Conservation (phyloP, 306 rosid species). For the Medicago lupulina region DNA sequence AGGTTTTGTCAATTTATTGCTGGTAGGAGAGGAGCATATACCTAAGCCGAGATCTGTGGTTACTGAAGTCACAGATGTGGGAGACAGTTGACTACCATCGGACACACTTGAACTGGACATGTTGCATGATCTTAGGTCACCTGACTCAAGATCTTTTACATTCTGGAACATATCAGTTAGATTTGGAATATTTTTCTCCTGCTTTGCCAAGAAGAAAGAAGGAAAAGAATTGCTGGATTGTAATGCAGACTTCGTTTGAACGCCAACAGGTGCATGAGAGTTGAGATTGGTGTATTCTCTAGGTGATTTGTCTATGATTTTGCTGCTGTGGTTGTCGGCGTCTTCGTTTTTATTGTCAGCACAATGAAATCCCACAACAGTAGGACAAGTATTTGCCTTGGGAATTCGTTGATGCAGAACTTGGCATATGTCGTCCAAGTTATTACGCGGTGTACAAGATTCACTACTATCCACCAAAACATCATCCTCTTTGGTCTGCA, state of each 20-base stretch:
- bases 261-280: slow-evolving; percentile 50
- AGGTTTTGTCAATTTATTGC: slow-evolving; percentile 50
- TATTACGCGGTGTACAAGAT: slow-evolving; percentile 51
- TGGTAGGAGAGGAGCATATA: slow-evolving; percentile 60
- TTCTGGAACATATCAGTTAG: slow-evolving; percentile 57
- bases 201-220: slow-evolving; percentile 44
- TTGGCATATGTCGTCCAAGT: slow-evolving; percentile 54
- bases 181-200: slow-evolving; percentile 54
- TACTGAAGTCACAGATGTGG: slow-evolving; percentile 78
- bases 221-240: slow-evolving; percentile 52
- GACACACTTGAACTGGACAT: slow-evolving; percentile 71
- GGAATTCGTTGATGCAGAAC: slow-evolving; percentile 46
- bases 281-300: slow-evolving; percentile 54
- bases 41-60: slow-evolving; percentile 91
- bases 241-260: slow-evolving; percentile 49
- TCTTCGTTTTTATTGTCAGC: slow-evolving; percentile 49
- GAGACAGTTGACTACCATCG: slow-evolving; percentile 73
- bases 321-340: slow-evolving; percentile 44
- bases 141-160: slow-evolving; percentile 67
- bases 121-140: slow-evolving; percentile 66
- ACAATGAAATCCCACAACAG: slow-evolving; percentile 58
- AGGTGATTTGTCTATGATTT: slow-evolving; percentile 48
- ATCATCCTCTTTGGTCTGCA: slow-evolving; percentile 89
- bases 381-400: slow-evolving; percentile 59
- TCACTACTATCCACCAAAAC: slow-evolving; percentile 62